phyloP scores from a whole-genome alignment of 2,329 filamentous ascomycete genomes.

The Seiridium unicorne region DNA sequence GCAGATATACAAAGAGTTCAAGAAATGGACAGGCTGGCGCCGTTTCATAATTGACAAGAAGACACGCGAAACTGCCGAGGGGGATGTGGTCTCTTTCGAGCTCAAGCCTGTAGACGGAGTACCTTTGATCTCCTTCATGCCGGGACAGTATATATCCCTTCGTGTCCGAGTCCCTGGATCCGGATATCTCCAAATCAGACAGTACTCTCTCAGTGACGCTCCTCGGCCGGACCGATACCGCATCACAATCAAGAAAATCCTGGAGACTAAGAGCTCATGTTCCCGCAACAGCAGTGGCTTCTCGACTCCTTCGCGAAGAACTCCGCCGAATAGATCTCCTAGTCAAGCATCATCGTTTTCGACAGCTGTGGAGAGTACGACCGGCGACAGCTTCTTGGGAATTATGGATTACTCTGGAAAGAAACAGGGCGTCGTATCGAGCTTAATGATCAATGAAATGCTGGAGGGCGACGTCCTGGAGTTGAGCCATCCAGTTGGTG shows the following conservation, averaged over 20 bases:
- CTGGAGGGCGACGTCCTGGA: conserved; percentile 61
- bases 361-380: conserved; percentile 26
- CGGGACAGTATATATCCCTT: conserved; percentile 72
- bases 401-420: conserved; percentile 32
- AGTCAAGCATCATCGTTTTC: conserved; percentile 10
- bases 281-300: conserved; percentile 10
- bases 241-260: conserved; percentile 69
- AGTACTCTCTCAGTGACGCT: conserved; percentile 71
- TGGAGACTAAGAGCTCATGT: conserved; percentile 40
- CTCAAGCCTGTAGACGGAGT: conserved; percentile 61
- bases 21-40: conserved; percentile 66
- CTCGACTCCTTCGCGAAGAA: not conserved
- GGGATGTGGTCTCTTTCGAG: conserved; percentile 70
- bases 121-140: conserved; percentile 61
- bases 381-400: conserved; percentile 28
- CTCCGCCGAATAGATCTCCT: not conserved
- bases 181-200: conserved; percentile 62
- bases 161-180: conserved; percentile 54
- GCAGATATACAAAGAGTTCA: conserved; percentile 59
- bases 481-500: conserved; percentile 65
- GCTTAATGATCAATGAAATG: conserved; percentile 63
- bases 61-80: conserved; percentile 55
- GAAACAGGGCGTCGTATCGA: conserved; percentile 61
- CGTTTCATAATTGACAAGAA: conserved; percentile 65
- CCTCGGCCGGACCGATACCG: conserved; percentile 63